These are phyloP conservation scores for Phaeosphaeriaceae sp. DNA, from an alignment of 2,329 filamentous ascomycete genomes.

Conservation along the genomic window DNA sequence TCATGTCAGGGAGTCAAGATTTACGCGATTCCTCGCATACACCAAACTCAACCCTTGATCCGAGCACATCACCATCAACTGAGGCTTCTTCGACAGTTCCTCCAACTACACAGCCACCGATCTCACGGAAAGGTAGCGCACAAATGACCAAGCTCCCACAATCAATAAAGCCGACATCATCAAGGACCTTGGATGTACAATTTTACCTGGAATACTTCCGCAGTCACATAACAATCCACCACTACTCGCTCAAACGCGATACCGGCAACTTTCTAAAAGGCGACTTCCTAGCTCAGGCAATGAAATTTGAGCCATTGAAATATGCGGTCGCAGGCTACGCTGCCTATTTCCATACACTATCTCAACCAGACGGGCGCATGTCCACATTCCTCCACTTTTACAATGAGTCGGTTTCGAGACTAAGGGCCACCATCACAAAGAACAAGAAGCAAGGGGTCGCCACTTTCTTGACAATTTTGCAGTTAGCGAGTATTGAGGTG, in stretches of 20 bases:
- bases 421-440: conserved; percentile 73
- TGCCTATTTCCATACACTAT: conserved; percentile 81
- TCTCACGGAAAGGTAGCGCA: conserved; percentile 43
- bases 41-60: conserved; percentile 51
- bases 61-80: conserved; percentile 59
- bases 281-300: conserved; percentile 73
- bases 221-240: conserved; percentile 77
- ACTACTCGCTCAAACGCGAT: conserved; percentile 80
- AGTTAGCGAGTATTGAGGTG: conserved; percentile 93
- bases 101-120: conserved; percentile 31
- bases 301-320: conserved; percentile 79
- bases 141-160: conserved; percentile 28
- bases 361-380: conserved; percentile 73
- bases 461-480: conserved; percentile 84
- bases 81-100: conserved; percentile 52
- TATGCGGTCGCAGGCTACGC: conserved; percentile 89
- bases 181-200: conserved; percentile 70
- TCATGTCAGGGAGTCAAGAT: conserved; percentile 28
- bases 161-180: conserved; percentile 15
- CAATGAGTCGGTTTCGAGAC: conserved; percentile 80
- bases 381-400: conserved; percentile 88
- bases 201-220: conserved; percentile 81
- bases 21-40: conserved; percentile 47
- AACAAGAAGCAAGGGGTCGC: conserved; percentile 74
- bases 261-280: conserved; percentile 74